These are phyloP conservation scores for Kodamaea sp. DNA, from an alignment of 1,139 yeast genomes.

Conservation along the genomic window DNA sequence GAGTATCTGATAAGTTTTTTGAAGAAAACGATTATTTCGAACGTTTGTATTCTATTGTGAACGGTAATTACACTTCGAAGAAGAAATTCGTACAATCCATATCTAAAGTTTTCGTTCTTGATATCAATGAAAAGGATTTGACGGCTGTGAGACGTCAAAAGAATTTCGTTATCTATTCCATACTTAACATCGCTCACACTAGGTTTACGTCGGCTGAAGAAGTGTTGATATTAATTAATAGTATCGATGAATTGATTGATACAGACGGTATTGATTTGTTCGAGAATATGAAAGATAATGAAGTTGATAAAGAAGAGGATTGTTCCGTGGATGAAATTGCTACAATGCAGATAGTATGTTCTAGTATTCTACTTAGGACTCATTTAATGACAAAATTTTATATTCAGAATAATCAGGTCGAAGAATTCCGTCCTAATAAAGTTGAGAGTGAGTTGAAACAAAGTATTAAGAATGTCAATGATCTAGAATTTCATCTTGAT, in stretches of 20 bases:
- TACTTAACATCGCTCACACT: conserved; percentile 37
- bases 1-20: conserved; percentile 20
- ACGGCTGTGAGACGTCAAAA: conserved; percentile 15
- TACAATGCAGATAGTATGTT: conserved; percentile 19
- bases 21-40: conserved; percentile 20
- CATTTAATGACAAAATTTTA: conserved; percentile 20
- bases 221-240: conserved; percentile 13
- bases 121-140: conserved; percentile 3
- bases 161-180: conserved; percentile 31
- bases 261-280: conserved; percentile 36
- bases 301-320: conserved; percentile 8
- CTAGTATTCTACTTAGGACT: conserved; percentile 21
- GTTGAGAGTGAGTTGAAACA: conserved; percentile 27
- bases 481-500: conserved; percentile 10
- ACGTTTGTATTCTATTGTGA: conserved; percentile 42
- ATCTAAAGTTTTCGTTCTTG: conserved; percentile 20
- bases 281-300: conserved; percentile 10
- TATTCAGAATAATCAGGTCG: conserved; percentile 21
- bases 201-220: conserved; percentile 43
- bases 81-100: conserved; percentile 41
- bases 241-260: conserved; percentile 16
- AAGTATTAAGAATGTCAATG: conserved; percentile 16
- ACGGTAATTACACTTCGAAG: conserved; percentile 39
- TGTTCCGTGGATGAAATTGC: conserved; percentile 14
- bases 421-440: conserved; percentile 22